These are phyloP conservation scores for Verticillium dahliae DNA, from an alignment of 2,329 filamentous ascomycete species.

Conservation along the genomic window DNA sequence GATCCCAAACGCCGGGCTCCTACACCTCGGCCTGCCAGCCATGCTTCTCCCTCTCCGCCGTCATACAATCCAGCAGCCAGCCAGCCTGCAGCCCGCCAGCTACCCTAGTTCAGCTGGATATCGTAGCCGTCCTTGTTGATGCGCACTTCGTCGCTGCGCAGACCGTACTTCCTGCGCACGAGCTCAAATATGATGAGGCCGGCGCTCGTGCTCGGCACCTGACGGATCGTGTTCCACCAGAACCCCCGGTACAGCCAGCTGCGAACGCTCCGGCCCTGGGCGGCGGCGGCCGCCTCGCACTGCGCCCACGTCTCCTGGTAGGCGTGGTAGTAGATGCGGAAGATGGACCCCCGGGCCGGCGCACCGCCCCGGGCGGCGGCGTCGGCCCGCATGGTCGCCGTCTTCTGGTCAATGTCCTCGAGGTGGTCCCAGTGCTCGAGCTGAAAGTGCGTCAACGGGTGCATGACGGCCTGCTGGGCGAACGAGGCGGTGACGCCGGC, in stretches of 20 bases:
- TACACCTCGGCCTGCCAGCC: background rate
- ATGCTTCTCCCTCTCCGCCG: background rate
- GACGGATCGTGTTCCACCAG: slow-evolving; percentile 64
- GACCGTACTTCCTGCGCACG: slow-evolving; percentile 65
- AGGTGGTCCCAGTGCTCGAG: slow-evolving; percentile 67
- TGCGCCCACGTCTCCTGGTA: slow-evolving; percentile 62
- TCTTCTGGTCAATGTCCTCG: slow-evolving; percentile 62
- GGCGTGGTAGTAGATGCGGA: slow-evolving; percentile 62
- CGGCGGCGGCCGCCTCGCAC: slow-evolving; percentile 49
- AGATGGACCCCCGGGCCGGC: slow-evolving; percentile 37
- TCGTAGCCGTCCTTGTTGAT: slow-evolving; percentile 66
- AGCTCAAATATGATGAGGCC: slow-evolving; percentile 75
- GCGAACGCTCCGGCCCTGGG: slow-evolving; percentile 48
- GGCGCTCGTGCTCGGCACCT: slow-evolving; percentile 71
- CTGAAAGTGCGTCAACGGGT: slow-evolving; percentile 66
- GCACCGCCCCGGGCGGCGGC: slow-evolving; percentile 20
- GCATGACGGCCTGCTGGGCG: slow-evolving; percentile 61
- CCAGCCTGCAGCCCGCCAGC: too few species aligned
- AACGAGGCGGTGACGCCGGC: slow-evolving; percentile 65
- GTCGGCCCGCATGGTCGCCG: slow-evolving; percentile 34
- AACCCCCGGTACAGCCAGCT: slow-evolving; percentile 67
- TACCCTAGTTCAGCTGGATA: slow-evolving; percentile 49
- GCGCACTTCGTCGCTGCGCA: slow-evolving; percentile 52
- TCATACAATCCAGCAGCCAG: too few species aligned
- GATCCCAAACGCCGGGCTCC: too few species aligned